phyloP scores from a whole-genome alignment of 2,329 filamentous ascomycete species.

The Taxawa tesnikishii region DNA sequence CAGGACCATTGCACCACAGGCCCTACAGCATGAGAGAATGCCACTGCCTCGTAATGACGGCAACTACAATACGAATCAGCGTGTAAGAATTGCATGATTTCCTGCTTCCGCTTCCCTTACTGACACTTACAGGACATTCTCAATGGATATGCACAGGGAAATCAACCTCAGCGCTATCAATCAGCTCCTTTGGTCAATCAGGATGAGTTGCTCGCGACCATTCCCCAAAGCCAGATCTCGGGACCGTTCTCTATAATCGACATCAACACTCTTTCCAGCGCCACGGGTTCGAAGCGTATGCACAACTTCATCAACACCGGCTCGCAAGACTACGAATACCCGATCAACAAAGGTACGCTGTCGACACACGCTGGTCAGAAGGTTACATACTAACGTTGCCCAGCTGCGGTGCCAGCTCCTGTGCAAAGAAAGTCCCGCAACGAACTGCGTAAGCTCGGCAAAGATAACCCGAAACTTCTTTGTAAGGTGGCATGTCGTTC shows the following conservation, averaged over 20 bases:
- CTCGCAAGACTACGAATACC: constrained; percentile 26
- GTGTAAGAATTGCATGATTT: too few relatives aligned
- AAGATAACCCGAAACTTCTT: constrained; percentile 27
- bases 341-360: constrained; percentile 31
- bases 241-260: constrained; percentile 31
- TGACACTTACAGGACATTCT: constrained; percentile 3
- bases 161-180: constrained; percentile 2
- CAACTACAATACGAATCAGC: too few relatives aligned
- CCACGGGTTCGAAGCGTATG: constrained; percentile 30
- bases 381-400: constrained; percentile 7
- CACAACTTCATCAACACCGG: constrained; percentile 32
- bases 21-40: constrained; percentile 12
- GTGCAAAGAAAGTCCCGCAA: constrained; percentile 31
- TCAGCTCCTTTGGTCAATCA: constrained; percentile 13
- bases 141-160: constrained; percentile 9
- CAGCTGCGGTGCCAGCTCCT: constrained; percentile 29
- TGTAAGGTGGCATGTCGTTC: constrained; percentile 6
- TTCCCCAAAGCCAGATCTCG: constrained; percentile 15
- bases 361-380: constrained; percentile 7
- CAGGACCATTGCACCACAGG: constrained; percentile 19
- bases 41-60: not conserved
- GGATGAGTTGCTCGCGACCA: constrained; percentile 12
- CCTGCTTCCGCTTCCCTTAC: too few relatives aligned
- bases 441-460: constrained; percentile 30
- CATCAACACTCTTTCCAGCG: constrained; percentile 25